phyloP scores from a whole-genome alignment of 2,329 filamentous ascomycete species.

The Alternaria conjuncta region DNA sequence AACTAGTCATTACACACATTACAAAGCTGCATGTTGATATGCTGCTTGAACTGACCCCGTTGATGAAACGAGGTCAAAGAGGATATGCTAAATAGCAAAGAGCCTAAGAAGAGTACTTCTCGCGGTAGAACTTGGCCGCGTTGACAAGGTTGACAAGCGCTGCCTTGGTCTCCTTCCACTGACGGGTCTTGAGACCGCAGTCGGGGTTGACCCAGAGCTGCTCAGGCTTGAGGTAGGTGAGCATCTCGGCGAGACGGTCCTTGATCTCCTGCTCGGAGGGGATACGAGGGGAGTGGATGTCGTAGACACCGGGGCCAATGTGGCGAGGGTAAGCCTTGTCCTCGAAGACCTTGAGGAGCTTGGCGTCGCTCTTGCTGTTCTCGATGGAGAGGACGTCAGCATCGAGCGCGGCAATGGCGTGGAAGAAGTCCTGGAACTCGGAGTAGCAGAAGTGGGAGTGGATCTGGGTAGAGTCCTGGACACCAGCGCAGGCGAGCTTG shows the following conservation, averaged over 20 bases:
- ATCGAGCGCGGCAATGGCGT: constrained; percentile 97
- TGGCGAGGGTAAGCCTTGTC: constrained; percentile 97
- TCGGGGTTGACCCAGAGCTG: constrained; percentile 99
- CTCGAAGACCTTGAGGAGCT: constrained; percentile 98
- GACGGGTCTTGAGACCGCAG: constrained; percentile 98
- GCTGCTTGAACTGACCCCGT: constrained; percentile 39
- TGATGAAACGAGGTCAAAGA: constrained; percentile 40
- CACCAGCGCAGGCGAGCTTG: constrained; percentile 92
- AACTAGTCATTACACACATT: constrained; percentile 50
- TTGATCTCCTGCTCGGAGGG: constrained; percentile 98
- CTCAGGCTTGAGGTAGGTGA: constrained; percentile 90
- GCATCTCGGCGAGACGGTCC: constrained; percentile 97
- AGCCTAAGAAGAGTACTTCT: constrained; percentile 75
- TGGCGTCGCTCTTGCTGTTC: constrained; percentile 99
- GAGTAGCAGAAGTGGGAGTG: constrained; percentile 99
- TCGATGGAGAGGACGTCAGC: constrained; percentile 98
- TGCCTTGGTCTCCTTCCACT: constrained; percentile 99
- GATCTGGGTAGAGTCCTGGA: constrained; percentile 96
- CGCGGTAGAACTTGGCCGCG: constrained; percentile 94
- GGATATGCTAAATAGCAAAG: constrained; percentile 30
- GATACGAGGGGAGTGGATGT: constrained; percentile 99
- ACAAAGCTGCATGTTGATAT: constrained; percentile 49
- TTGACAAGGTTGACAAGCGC: constrained; percentile 96
- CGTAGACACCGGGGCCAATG: constrained; percentile 99
- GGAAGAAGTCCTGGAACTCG: constrained; percentile 99